These are phyloP conservation scores for Cephaloascus fragrans DNA, from an alignment of 805 yeast species.

Conservation along the genomic window DNA sequence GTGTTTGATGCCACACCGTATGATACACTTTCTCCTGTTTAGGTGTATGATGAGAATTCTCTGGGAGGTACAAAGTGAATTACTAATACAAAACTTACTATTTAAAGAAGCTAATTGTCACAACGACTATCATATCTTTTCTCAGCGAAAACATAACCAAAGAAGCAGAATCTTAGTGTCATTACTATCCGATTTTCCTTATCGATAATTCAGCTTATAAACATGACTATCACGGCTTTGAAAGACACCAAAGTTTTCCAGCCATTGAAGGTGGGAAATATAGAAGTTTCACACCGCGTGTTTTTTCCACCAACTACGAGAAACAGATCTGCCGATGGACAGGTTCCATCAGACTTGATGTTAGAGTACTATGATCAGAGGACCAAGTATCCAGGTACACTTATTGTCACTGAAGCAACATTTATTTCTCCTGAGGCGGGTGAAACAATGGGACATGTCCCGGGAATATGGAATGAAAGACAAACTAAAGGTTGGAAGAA, in stretches of 20 bases:
- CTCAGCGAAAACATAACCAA: background rate
- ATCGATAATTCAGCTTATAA: background rate
- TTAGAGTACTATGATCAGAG: slow-evolving; percentile 19
- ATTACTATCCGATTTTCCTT: background rate
- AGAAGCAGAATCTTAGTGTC: no score
- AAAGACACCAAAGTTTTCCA: slow-evolving; percentile 14
- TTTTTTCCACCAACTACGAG: slow-evolving; percentile 19
- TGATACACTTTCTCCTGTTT: background rate
- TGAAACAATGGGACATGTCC: slow-evolving; percentile 28
- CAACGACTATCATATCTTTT: background rate
- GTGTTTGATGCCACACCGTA: no score
- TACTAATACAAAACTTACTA: background rate
- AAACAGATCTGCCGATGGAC: slow-evolving; percentile 11
- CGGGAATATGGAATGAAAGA: slow-evolving; percentile 38
- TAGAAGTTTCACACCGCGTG: slow-evolving; percentile 18
- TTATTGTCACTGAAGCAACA: slow-evolving; percentile 23
- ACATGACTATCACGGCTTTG: background rate
- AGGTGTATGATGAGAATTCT: background rate
- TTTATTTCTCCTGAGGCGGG: slow-evolving; percentile 24
- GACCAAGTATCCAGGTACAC: slow-evolving; percentile 19
- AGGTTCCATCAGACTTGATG: slow-evolving; percentile 18
- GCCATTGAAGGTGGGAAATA: slow-evolving; percentile 15
- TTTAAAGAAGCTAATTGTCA: background rate
- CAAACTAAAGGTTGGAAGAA: slow-evolving; percentile 42
- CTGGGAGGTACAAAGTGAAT: background rate